Conservation (phyloP, 2,329 filamentous ascomycete species). For the Hymenoscyphus fraxineus region DNA sequence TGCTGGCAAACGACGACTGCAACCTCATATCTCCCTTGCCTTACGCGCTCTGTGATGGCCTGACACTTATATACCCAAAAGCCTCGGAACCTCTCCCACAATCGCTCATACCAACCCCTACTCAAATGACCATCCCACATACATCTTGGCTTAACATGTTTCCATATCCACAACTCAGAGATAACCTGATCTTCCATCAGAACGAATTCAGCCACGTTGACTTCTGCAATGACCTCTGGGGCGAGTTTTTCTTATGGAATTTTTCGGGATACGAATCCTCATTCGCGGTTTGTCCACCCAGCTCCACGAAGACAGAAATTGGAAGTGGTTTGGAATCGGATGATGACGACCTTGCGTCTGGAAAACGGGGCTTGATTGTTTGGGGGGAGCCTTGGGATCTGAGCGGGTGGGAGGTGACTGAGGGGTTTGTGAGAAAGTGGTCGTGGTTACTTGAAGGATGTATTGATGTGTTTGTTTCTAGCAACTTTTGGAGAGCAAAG, state of each 20-base stretch:
- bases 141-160: conserved; percentile 26
- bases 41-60: conserved; percentile 17
- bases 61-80: conserved; percentile 15
- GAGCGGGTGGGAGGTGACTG: conserved; percentile 7
- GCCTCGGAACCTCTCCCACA: conserved; percentile 12
- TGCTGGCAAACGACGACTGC: neutral
- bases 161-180: conserved; percentile 22
- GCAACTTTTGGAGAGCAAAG: conserved; percentile 8
- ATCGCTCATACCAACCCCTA: conserved; percentile 17
- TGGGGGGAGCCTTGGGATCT: conserved; percentile 2
- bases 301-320: neutral
- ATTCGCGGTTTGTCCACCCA: neutral
- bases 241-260: conserved; percentile 12
- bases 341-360: neutral
- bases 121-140: conserved; percentile 21
- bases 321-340: neutral
- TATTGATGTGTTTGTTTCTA: neutral
- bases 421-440: conserved; percentile 8
- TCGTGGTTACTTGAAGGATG: conserved; percentile 8
- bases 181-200: conserved; percentile 23
- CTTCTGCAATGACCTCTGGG: conserved; percentile 22
- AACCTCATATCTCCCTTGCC: neutral
- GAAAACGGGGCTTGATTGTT: neutral
- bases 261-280: neutral
- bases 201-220: conserved; percentile 21